Evolutionary conservation across 352 stramenopile species (phyloP).

Genomic region (Globisporangium lucens): DNA sequence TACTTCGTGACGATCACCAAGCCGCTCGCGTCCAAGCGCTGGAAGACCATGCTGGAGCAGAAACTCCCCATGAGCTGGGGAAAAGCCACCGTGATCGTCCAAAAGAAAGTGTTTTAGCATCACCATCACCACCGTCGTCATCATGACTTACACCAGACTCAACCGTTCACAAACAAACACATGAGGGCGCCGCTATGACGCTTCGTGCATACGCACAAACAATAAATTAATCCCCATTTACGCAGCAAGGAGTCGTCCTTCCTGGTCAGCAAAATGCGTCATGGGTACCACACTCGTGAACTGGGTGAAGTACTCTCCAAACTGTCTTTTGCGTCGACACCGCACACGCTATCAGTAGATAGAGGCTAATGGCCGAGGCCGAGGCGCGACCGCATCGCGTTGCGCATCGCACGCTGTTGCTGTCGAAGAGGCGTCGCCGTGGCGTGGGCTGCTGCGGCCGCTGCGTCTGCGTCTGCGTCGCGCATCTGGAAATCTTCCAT

Average conservation of each 20-base stretch:
- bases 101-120: constrained; percentile 52
- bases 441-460: constrained; percentile 6
- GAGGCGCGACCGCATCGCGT: constrained; percentile 33
- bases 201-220: neutral
- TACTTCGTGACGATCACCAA: constrained; percentile 70
- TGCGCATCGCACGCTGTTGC: constrained; percentile 23
- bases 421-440: constrained; percentile 5
- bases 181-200: neutral
- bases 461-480: constrained; percentile 8
- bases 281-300: neutral
- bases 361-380: constrained; percentile 19
- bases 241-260: neutral
- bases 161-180: neutral
- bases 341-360: neutral
- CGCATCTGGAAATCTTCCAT: constrained; percentile 8
- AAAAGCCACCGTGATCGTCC: constrained; percentile 53
- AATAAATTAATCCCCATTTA: constrained; percentile 2
- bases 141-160: neutral
- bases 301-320: neutral
- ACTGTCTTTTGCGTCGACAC: neutral
- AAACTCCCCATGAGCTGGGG: constrained; percentile 73
- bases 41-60: constrained; percentile 56
- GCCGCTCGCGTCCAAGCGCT: constrained; percentile 46
- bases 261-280: neutral
- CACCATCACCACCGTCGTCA: neutral